phyloP scores from a whole-genome alignment of 1,284 basidiomycete genomes.

The Ustilago trichophora region DNA sequence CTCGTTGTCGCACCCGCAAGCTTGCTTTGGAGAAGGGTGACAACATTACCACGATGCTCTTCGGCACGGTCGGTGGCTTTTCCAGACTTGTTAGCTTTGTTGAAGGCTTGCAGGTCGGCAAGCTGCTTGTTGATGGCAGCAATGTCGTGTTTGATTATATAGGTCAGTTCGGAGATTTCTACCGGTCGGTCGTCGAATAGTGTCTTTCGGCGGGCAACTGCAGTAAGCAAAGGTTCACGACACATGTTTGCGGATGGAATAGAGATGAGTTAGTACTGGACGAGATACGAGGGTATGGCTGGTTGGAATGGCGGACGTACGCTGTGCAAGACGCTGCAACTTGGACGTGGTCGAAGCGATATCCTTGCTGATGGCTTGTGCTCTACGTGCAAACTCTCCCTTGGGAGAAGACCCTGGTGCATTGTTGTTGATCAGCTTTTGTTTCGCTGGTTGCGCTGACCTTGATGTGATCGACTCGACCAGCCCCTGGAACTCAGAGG shows the following conservation, averaged over 20 bases:
- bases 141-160: slow-evolving; percentile 99
- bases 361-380: slow-evolving; percentile 89
- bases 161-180: slow-evolving; percentile 99
- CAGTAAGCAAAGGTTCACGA: too few species aligned
- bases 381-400: slow-evolving; percentile 86
- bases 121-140: slow-evolving; percentile 97
- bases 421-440: slow-evolving; percentile 33
- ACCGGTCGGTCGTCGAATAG: slow-evolving; percentile 98
- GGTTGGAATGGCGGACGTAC: too few species aligned
- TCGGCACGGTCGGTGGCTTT: slow-evolving; percentile 54
- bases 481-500: slow-evolving; percentile 56
- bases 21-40: slow-evolving; percentile 95
- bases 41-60: slow-evolving; percentile 89
- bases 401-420: slow-evolving; percentile 35
- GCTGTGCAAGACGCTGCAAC: slow-evolving; percentile 92
- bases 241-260: too few species aligned
- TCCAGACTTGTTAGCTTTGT: slow-evolving; percentile 67
- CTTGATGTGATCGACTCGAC: slow-evolving; percentile 37
- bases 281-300: too few species aligned
- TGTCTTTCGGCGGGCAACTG: slow-evolving; percentile 98
- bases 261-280: not conserved
- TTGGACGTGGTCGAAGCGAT: slow-evolving; percentile 90
- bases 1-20: slow-evolving; percentile 93
- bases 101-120: slow-evolving; percentile 81
- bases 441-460: slow-evolving; percentile 29